phyloP scores from a whole-genome alignment of 2,329 filamentous ascomycete genomes.

The Sphaerulina musiva region DNA sequence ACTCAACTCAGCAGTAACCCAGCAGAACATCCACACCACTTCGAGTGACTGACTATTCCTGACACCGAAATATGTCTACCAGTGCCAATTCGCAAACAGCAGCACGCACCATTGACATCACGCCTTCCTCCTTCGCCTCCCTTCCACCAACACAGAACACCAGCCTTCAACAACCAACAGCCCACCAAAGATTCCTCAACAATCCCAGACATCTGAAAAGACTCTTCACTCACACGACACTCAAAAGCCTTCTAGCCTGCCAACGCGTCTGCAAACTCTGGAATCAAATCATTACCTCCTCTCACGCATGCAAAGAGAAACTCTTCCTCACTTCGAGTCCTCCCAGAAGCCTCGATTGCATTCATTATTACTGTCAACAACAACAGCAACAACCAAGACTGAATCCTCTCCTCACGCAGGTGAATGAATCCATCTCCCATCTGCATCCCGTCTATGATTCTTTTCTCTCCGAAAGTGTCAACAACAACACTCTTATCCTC shows the following conservation, averaged over 20 bases:
- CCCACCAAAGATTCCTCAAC: neutral
- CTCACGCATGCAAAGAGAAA: neutral
- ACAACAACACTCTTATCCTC: neutral
- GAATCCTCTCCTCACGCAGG: constrained; percentile 10
- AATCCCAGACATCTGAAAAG: constrained; percentile 1
- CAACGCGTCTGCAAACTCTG: constrained; percentile 7
- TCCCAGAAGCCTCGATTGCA: neutral
- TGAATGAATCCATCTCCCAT: too few species aligned
- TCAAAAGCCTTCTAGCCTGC: neutral
- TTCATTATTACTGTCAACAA: too few species aligned
- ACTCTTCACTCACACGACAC: neutral
- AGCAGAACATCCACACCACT: too few species aligned
- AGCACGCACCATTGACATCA: neutral
- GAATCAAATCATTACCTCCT: neutral
- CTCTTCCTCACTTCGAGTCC: constrained; percentile 1
- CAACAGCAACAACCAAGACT: neutral
- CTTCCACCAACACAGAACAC: neutral
- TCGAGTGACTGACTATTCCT: neutral
- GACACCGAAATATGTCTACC: neutral
- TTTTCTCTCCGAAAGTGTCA: neutral
- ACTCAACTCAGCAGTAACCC: too few species aligned
- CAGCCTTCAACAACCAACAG: neutral
- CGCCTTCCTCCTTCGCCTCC: neutral
- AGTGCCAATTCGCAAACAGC: neutral
- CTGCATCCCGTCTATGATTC: constrained; percentile 5